Evolutionary conservation across 1,139 yeast genomes (phyloP).

Genomic region (Taphrina flavorubra): DNA sequence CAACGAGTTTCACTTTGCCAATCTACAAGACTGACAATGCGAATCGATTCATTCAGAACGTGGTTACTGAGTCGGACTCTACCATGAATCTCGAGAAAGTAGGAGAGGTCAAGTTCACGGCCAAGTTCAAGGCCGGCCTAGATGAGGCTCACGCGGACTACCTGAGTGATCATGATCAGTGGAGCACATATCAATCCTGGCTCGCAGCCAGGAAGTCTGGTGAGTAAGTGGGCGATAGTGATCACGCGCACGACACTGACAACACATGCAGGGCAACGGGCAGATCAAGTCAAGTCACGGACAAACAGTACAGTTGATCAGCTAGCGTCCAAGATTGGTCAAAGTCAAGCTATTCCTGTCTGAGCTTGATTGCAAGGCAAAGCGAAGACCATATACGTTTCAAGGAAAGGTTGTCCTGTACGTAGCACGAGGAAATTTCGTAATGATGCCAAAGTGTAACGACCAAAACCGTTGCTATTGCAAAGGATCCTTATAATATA

Average conservation of each 20-base stretch:
- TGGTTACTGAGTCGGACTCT: constrained; percentile 29
- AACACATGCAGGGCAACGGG: constrained; percentile 22
- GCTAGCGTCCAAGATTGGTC: background rate
- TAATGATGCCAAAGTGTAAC: too few species aligned
- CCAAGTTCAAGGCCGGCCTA: constrained; percentile 35
- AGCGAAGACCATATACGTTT: background rate
- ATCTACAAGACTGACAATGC: constrained; percentile 40
- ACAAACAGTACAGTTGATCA: constrained; percentile 22
- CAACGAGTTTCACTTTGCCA: constrained; percentile 36
- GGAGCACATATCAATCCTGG: constrained; percentile 36
- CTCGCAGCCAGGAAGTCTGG: constrained; percentile 35
- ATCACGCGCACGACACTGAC: background rate
- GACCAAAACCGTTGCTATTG: too few species aligned
- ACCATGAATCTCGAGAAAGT: constrained; percentile 35
- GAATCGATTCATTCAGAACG: constrained; percentile 35
- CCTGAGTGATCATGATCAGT: constrained; percentile 32
- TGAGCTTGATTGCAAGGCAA: background rate
- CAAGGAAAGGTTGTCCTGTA: too few species aligned
- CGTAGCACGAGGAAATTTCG: too few species aligned
- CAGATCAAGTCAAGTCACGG: constrained; percentile 25
- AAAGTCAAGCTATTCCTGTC: constrained; percentile 13
- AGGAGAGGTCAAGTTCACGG: constrained; percentile 39
- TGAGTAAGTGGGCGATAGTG: constrained; percentile 31
- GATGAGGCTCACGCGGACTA: constrained; percentile 31
- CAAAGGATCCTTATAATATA: too few species aligned